Evolutionary conservation across 805 yeast genomes (phyloP).

Genomic region (Zygosaccharomyces pseudorouxii): DNA sequence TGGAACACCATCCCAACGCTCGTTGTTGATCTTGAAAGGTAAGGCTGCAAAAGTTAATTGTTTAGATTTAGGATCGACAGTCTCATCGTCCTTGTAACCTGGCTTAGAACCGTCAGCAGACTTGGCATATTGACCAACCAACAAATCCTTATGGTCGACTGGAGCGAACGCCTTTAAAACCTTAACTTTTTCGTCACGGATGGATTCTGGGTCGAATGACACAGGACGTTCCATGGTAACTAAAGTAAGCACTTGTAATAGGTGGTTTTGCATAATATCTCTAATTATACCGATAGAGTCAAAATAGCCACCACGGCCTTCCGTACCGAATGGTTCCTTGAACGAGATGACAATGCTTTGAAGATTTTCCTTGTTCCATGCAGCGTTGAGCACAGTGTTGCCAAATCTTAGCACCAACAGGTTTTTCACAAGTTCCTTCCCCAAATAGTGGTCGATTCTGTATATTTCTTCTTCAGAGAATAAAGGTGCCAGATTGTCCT

Average conservation of each 20-base stretch:
- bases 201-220: slow-evolving; percentile 84
- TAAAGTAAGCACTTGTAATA: slow-evolving; percentile 85
- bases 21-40: slow-evolving; percentile 73
- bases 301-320: slow-evolving; percentile 98
- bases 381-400: slow-evolving; percentile 79
- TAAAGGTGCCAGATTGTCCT: slow-evolving; percentile 71
- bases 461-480: slow-evolving; percentile 88
- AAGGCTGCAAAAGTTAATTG: slow-evolving; percentile 92
- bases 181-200: slow-evolving; percentile 94
- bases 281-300: slow-evolving; percentile 92
- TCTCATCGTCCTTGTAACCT: slow-evolving; percentile 84
- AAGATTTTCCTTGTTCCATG: slow-evolving; percentile 81
- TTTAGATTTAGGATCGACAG: slow-evolving; percentile 76
- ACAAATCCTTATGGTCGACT: slow-evolving; percentile 58
- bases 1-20: slow-evolving; percentile 98
- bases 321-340: slow-evolving; percentile 98
- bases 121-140: slow-evolving; percentile 83
- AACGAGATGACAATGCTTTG: slow-evolving; percentile 81
- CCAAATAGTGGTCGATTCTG: slow-evolving; percentile 96
- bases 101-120: slow-evolving; percentile 89
- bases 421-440: slow-evolving; percentile 97
- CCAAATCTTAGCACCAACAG: slow-evolving; percentile 85
- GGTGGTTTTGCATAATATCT: slow-evolving; percentile 97
- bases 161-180: slow-evolving; percentile 77
- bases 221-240: slow-evolving; percentile 95